phyloP scores from a whole-genome alignment of 495 filamentous ascomycete species.

The Penicilliopsis zonata region DNA sequence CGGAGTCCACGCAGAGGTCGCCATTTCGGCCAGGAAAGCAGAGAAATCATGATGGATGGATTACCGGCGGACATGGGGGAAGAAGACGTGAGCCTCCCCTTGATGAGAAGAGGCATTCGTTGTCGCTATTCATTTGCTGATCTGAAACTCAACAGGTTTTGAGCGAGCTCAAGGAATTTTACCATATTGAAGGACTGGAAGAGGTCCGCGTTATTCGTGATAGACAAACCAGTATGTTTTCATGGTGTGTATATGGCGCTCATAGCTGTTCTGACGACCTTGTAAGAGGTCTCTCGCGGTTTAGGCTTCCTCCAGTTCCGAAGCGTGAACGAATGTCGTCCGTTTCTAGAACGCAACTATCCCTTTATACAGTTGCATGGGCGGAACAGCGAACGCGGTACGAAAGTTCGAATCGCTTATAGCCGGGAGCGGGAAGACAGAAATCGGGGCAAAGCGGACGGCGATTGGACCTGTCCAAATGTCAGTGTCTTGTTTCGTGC shows the following conservation, averaged over 20 bases:
- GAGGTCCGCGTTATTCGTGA: slow-evolving; percentile 57
- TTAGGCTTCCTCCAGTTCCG: slow-evolving; percentile 61
- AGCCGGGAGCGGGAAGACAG: slow-evolving; percentile 46
- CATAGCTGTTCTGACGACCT: slow-evolving; percentile 3
- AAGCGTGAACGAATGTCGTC: slow-evolving; percentile 43
- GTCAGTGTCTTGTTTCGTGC: slow-evolving; percentile 30
- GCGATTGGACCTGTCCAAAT: slow-evolving; percentile 67
- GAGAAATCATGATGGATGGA: slow-evolving; percentile 52
- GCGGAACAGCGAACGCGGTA: slow-evolving; percentile 36
- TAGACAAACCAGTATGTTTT: slow-evolving; percentile 46
- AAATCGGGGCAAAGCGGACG: slow-evolving; percentile 40
- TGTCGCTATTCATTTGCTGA: too few relatives aligned
- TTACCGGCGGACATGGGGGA: slow-evolving; percentile 45
- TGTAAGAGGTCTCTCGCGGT: slow-evolving; percentile 43
- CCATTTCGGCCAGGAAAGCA: slow-evolving; percentile 38
- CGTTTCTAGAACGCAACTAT: slow-evolving; percentile 54
- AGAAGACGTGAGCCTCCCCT: slow-evolving; percentile 46
- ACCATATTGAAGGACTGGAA: slow-evolving; percentile 46
- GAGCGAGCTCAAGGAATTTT: slow-evolving; percentile 45
- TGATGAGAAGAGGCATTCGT: too few relatives aligned
- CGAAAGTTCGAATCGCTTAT: slow-evolving; percentile 48
- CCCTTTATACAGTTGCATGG: slow-evolving; percentile 50
- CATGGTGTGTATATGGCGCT: not conserved
- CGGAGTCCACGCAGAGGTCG: slow-evolving; percentile 29
- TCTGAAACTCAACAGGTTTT: slow-evolving; percentile 45